Evolutionary conservation across 148 eudicot species (phyloP).

Genomic region (Oxyria digyna): DNA sequence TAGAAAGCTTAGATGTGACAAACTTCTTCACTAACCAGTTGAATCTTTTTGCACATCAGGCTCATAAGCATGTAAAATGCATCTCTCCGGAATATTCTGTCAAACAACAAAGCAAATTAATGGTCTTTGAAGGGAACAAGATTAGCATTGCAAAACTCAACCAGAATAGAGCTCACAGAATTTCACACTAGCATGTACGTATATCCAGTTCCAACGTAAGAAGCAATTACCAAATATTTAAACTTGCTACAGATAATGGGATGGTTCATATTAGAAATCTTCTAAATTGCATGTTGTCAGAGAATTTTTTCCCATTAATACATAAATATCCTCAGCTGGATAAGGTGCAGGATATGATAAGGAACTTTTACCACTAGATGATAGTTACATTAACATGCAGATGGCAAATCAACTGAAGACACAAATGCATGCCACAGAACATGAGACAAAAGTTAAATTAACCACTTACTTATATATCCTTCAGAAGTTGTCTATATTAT

Average conservation of each 20-base stretch:
- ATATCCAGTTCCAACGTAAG: background rate
- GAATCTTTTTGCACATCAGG: constrained; percentile 32
- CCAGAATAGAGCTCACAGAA: background rate
- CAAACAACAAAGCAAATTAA: background rate
- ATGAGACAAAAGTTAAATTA: background rate
- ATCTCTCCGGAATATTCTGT: constrained; percentile 11
- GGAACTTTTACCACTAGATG: background rate
- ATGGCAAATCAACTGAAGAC: background rate
- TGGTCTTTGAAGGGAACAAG: background rate
- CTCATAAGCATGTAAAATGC: constrained; percentile 63
- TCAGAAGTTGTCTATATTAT: background rate
- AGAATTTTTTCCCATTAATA: background rate
- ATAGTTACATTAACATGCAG: background rate
- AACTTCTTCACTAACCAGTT: constrained; percentile 33
- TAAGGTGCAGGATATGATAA: background rate
- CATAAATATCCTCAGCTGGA: background rate
- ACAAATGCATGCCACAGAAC: background rate
- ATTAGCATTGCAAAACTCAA: background rate
- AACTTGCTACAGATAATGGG: background rate
- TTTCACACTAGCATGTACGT: background rate
- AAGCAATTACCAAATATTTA: background rate
- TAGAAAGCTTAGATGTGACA: background rate
- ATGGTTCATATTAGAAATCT: background rate
- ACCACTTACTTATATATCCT: background rate
- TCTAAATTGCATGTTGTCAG: background rate